Base-by-base conservation (phyloP, 2,329 filamentous ascomycete genomes). In the Colletotrichum trifolii region DNA sequence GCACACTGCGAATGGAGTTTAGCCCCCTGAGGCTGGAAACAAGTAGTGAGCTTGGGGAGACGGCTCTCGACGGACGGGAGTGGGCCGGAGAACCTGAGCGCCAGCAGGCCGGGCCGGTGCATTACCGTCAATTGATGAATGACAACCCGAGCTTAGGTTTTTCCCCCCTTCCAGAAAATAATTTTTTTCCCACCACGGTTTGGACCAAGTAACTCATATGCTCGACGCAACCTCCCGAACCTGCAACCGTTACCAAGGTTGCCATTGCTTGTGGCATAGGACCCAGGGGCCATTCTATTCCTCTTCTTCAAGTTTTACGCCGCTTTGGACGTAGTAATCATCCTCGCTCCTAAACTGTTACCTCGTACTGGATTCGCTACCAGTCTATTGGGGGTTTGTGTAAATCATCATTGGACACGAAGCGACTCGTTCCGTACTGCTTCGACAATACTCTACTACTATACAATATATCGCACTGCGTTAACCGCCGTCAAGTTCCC, bases 51-150 rank as follows among this genome's bases (percentile, higher is more conserved):
- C 33, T 46, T 39, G 15, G 17, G 43, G 42, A 34, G 13, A 38
- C 13, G n/a, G 34, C 54, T 58, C 47, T 36, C 48, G 54, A 11
- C 60, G 55, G 17, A 17, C 17, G 17, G 17, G 60, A 54, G 60
- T 54, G 60, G 60, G 42, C 60, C 40, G 54, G 56, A 56, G 49
- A 55, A 65, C 46, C 63, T 46, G 47, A 66, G 63, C 63, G 62
- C 63, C 52, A 66, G 48, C 42, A 45, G 42, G 52, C 63, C 58
- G 63, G 63, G 52, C 63, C 63, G 63, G 63, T 62, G 59, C 58
- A 65, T 66, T 63, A 47, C 63, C 62, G 62, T 65, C 62, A 65
- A 64, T 64, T 60, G 55, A 59, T 60, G 60, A 59, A 64, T 64
- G 60, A 60, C 60, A 60, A 47, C 35, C 47, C 62, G 40, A 62